Evolutionary conservation across 495 filamentous ascomycete species (phyloP).

Genomic region (Hypoxylon subgilvum): DNA sequence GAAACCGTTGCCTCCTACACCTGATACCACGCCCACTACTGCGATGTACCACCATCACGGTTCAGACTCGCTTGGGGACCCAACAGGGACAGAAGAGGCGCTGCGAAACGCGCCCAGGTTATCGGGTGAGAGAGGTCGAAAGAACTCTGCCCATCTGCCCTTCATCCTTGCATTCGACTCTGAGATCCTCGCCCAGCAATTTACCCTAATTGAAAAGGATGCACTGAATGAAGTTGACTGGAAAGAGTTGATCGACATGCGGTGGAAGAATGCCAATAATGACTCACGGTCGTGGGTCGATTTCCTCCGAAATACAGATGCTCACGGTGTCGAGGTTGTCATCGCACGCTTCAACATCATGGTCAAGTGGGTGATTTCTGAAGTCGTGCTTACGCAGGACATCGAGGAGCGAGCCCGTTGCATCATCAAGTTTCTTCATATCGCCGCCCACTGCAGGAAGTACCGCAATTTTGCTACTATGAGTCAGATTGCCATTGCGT

Average conservation of each 20-base stretch:
- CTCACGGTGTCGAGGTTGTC: constrained; percentile 90
- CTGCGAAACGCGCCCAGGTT: constrained; percentile 47
- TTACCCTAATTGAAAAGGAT: constrained; percentile 95
- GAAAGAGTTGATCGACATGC: constrained; percentile 95
- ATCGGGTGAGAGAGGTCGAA: constrained; percentile 35
- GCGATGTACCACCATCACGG: constrained; percentile 38
- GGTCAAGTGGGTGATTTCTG: constrained; percentile 95
- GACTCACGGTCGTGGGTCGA: constrained; percentile 86
- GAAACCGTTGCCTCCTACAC: constrained; percentile 59
- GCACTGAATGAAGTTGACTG: constrained; percentile 96
- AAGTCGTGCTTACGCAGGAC: constrained; percentile 83
- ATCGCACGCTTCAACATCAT: constrained; percentile 96
- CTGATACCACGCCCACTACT: constrained; percentile 57
- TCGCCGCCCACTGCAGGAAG: constrained; percentile 80
- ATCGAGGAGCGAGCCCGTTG: constrained; percentile 81
- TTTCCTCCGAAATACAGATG: constrained; percentile 80
- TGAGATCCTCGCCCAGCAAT: constrained; percentile 86
- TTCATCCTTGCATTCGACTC: constrained; percentile 94
- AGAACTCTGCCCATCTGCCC: constrained; percentile 71
- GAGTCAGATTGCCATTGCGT: constrained; percentile 90
- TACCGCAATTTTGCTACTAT: constrained; percentile 96
- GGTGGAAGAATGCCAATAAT: constrained; percentile 75
- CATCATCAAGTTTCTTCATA: constrained; percentile 90
- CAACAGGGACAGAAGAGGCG: constrained; percentile 48
- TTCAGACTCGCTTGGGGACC: constrained; percentile 42